Evolutionary conservation across 352 stramenopile genomes (phyloP).

Genomic region (Globisporangium nodosum): DNA sequence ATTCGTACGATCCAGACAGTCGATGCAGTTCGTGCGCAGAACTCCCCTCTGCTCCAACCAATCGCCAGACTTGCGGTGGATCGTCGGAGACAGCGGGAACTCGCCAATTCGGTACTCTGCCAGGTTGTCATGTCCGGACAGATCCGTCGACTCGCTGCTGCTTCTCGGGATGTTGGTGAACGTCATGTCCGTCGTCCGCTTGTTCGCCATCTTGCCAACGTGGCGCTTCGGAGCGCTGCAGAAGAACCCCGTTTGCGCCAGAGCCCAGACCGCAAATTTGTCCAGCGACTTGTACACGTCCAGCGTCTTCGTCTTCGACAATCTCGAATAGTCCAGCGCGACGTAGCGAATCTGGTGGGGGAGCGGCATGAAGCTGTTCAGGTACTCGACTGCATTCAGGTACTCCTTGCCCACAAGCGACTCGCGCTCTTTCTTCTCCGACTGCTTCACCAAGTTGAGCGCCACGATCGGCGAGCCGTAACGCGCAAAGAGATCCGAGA

Average conservation of each 20-base stretch:
- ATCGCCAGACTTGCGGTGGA: slow-evolving; percentile 75
- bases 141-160: not conserved
- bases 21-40: slow-evolving; percentile 99
- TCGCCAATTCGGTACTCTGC: slow-evolving; percentile 6
- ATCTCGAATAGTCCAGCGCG: slow-evolving; percentile 93
- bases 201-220: slow-evolving; percentile 56
- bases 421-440: slow-evolving; percentile 96
- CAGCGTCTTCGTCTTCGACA: slow-evolving; percentile 92
- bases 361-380: slow-evolving; percentile 93
- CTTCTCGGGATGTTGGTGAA: slow-evolving; percentile 17
- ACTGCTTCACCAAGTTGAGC: slow-evolving; percentile 98
- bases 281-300: slow-evolving; percentile 93
- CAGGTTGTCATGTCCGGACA: not conserved
- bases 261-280: slow-evolving; percentile 93
- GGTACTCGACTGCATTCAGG: slow-evolving; percentile 95
- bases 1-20: slow-evolving; percentile 88
- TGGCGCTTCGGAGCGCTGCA: slow-evolving; percentile 88
- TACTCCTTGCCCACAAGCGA: slow-evolving; percentile 98
- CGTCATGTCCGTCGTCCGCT: slow-evolving; percentile 43
- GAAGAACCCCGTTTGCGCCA: slow-evolving; percentile 98
- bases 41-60: slow-evolving; percentile 96
- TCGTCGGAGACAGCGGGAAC: slow-evolving; percentile 48
- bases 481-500: slow-evolving; percentile 92
- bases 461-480: slow-evolving; percentile 97
- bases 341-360: slow-evolving; percentile 96